Evolutionary conservation across 2,329 filamentous ascomycete species (phyloP).

Genomic region (Cladophialophora carrionii): DNA sequence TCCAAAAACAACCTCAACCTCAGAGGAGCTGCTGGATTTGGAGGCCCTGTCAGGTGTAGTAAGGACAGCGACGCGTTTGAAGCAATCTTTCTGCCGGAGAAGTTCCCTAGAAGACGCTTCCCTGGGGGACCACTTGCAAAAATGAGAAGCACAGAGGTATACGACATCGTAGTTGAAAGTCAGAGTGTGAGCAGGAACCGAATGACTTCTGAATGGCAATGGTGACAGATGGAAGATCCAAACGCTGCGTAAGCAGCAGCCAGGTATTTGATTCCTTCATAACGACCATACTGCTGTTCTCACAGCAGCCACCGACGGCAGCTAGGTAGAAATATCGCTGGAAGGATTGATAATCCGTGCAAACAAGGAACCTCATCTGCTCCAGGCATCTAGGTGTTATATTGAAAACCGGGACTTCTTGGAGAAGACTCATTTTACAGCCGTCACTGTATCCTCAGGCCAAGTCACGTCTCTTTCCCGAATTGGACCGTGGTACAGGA

Average conservation of each 20-base stretch:
- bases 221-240: not conserved
- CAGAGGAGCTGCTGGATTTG: conserved; percentile 17
- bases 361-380: not conserved
- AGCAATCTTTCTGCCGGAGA: conserved; percentile 15
- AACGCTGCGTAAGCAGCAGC: not conserved
- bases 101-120: conserved; percentile 21
- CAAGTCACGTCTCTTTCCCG: conserved; percentile 23
- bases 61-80: conserved; percentile 22
- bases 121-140: conserved; percentile 20
- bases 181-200: not conserved
- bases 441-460: not conserved
- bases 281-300: not conserved
- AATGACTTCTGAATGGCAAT: not conserved
- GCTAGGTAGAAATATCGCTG: not conserved
- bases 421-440: not conserved
- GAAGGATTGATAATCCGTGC: conserved; percentile 8
- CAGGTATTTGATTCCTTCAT: conserved; percentile 6
- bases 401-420: not conserved
- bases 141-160: conserved; percentile 21
- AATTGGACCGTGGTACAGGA: conserved; percentile 12
- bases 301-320: not conserved
- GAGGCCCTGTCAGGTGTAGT: conserved; percentile 16
- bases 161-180: conserved; percentile 2
- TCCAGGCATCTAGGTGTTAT: not conserved
- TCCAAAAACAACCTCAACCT: conserved; percentile 19